Base-by-base conservation (phyloP, 495 filamentous ascomycete species). In the Talaromyces wortmannii region DNA sequence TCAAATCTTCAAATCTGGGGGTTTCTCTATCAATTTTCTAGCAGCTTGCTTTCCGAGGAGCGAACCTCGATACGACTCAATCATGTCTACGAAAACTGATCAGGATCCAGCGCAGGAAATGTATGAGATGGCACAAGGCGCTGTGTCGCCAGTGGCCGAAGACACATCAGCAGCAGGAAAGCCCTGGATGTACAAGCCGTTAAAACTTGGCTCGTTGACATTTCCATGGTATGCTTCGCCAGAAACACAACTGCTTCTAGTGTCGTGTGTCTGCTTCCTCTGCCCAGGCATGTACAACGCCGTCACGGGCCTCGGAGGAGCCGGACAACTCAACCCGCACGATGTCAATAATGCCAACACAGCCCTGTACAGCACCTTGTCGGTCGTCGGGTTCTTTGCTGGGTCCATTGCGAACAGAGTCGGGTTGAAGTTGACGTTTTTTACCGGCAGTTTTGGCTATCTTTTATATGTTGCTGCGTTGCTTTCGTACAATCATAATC, bases 221-320 rank as follows among this genome's bases (percentile, higher is more conserved):
- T 53, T 86, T 5, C 79, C 82, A 5, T 91, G 82, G 78, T 91
- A 85, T 72, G 88, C 89, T 50, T 90, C 87, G 29, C 89, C 89
- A 4, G 81, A 84, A 60, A 67, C 81, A 36, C 89, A 92, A 68
- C 74, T 92, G 43, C 56, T 88, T 31, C 74, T 95, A 71, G 86
- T 92, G 45, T 82, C 89, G 16, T 79, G 92, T 59, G 89, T 94
- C 52, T 95, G 90, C 70, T 95, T 95, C 78, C 73, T 95, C 56
- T 95, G 90, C 64, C 90, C 90, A 5, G 90, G 89, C 66, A 89
- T 86, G 80, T 92, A 83, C 77, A 95, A 92, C 67, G 89, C 89
- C 17, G 71, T 92, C 33, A 75, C 67, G 49, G 88, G 88, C 59
- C 76, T 94, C 29, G 90, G 90, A 60, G 90, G 83, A 50, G 87